Evolutionary conservation across 2,329 filamentous ascomycete species (phyloP), one percentile per base, ranked within the genome.

Genomic region (Phaeosphaeriaceae sp.): DNA sequence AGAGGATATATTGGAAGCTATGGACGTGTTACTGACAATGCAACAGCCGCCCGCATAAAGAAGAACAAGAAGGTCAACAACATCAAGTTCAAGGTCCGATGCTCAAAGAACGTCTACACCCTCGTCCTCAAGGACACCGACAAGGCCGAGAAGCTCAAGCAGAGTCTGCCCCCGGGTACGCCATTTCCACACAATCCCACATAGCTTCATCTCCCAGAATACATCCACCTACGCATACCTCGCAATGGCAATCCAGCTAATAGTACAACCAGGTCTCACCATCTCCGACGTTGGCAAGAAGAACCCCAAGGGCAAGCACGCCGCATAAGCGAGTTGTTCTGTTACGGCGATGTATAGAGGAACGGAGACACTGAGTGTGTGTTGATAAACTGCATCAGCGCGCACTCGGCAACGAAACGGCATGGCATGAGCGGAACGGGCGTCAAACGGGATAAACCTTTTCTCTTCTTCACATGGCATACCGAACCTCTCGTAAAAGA

Each of bases 71-170:
- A 91, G 85, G 85, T 86, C 79, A 88, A 90, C 82, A 90, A 94
- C 88, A 94, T 95, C 90, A 99, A 99, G 91, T 98, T 99, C 93
- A 99, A 99, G 93, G 94, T 99, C 88, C 93, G 95, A 84, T 98
- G 95, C 91, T 88, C 92, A 82, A 89, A 90, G 79, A 90, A 95
- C 88, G 88, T 99, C 75, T 99, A 99, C 91, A 97, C 95, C 75
- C 90, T 99, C 77, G 92, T 97, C 81, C 90, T 99, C 78, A 97
- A 97, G 90, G 95, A 99, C 86, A 88, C 89, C 79, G 95, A 97
- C 82, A 98, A 98, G 92, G 96, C 94, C 84, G 95, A 98, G 87
- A 99, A 99, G 92, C 90, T 99, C 75, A 98, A 97, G 93, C 94
- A 98, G 89, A 93, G 89, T 82, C 88, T 99, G 70, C 96, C 95